Base-by-base conservation (phyloP, 768 basidiomycete species). In the Boletus speciosus region DNA sequence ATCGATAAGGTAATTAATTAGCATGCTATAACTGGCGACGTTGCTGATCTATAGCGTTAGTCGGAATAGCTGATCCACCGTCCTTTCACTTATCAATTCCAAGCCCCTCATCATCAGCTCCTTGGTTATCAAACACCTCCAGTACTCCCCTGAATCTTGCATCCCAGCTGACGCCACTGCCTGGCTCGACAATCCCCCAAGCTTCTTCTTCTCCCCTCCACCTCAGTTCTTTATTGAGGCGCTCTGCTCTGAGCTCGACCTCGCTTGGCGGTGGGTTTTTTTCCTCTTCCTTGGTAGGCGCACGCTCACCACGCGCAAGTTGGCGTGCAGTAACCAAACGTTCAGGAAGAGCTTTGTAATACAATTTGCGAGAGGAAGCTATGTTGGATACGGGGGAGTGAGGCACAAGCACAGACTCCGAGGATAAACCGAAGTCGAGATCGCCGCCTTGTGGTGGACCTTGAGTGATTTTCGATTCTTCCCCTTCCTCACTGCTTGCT, bases 261-360 rank as follows among this genome's bases (percentile, higher is more conserved):
- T 98, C 93, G 1, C 88, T 93, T 29, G 84, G 84, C 4, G 93
- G 91, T 3, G 92, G 90, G 61, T 87, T 80, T 14, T 76, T 77
- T 41, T 71, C 62, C 70, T 98, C 96, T 55, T 88, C 90, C 65
- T 88, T 89, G 14, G 93, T 96, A n/a, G 86, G 84, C 61, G 93
- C 87, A 12, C 93, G 80, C 31, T 78, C 81, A 2, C 90, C 84
- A 8, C 81, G 79, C 8, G 87, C 82, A 14, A 97, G 79, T 44
- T 82, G 85, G 19, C 95, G 83, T 23, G 93, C 91, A 2, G 78
- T 81, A 23, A 75, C 76, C 14, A 98, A 75, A 66, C 83, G 83
- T 27, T 75, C 76, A 2, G 83, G 78, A 19, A 98, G 79, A 12
- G 76, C 75, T 16, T 82, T 78, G 66, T 95, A 94, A 72, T 91